Percentiles rank a stretch among this genome's conserved stretches.
These are phyloP conservation scores for Hericium coralloides DNA, from an alignment of 768 basidiomycete species.

Conservation along the genomic window DNA sequence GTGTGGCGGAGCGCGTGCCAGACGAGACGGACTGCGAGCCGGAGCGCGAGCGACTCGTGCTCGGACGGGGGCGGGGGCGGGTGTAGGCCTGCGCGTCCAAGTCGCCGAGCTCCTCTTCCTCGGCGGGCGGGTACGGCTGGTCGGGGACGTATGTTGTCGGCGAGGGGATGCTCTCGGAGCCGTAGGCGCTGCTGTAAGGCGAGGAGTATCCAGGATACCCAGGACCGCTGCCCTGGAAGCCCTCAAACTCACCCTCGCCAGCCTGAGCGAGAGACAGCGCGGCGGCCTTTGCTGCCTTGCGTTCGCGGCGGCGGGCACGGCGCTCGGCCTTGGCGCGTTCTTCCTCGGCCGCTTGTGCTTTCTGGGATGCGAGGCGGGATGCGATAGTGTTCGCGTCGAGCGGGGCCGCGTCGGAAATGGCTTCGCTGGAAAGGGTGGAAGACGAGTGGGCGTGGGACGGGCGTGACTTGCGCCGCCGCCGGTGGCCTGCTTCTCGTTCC, in stretches of 20 bases:
- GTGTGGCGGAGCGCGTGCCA: neutral
- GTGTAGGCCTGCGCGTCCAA: neutral
- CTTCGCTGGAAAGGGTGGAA: constrained; percentile 29
- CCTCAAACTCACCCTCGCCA: constrained; percentile 43
- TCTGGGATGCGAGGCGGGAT: constrained; percentile 24
- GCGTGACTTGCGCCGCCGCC: neutral
- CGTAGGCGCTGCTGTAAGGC: neutral
- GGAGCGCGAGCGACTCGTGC: neutral
- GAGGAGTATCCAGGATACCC: too few species aligned
- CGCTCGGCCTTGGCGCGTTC: constrained; percentile 36
- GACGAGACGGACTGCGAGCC: neutral
- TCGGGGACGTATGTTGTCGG: neutral
- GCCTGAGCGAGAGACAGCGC: constrained; percentile 23
- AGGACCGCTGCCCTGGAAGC: constrained; percentile 49
- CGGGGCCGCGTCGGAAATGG: constrained; percentile 66
- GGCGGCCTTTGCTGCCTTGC: constrained; percentile 30
- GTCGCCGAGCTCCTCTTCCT: neutral
- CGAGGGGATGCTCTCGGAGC: too few species aligned
- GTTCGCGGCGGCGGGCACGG: constrained; percentile 35
- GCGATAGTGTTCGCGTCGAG: constrained; percentile 50
- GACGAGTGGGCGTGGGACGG: constrained; percentile 10
- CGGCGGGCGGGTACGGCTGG: too few species aligned
- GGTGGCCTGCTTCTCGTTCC: neutral
- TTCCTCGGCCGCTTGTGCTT: constrained; percentile 28
- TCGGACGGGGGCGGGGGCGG: neutral